Evolutionary conservation across 2,329 filamentous ascomycete species (phyloP), one percentile per base, ranked within the genome.

Genomic region (Diaporthe vaccinii): DNA sequence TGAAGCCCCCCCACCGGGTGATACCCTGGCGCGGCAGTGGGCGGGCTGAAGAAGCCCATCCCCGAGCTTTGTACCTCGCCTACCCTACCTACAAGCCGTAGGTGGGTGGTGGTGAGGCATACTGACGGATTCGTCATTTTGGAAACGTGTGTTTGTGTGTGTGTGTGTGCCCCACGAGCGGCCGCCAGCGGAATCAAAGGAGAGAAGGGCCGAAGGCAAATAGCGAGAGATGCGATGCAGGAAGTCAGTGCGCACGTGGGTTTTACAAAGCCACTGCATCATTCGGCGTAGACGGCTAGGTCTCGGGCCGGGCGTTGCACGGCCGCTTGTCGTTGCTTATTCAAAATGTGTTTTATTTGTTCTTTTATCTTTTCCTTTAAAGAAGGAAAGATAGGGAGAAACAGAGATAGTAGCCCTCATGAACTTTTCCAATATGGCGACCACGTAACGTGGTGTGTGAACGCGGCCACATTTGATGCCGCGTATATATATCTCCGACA

Each of bases 11-110:
- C 34, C 34, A 34, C 34, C 34, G 34, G 34, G 34, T 34, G 34
- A 34, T 34, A 68, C 28, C 65, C 65, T 41, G 41, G 65, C 65
- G 65, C 46, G 65, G 46, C 31, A 68, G 46, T 14, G 17, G 41
- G 41, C 61, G 61, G n/a, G 28, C 31, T 46, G 25, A 31, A 59
- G 41, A 7, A 9, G 17, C 41, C 41, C 41, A 17, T 34, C 34
- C 34, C 41, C 12, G 41, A 12, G 36, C 36, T 36, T 36, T 36
- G 5, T 34, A 44, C 41, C 41, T 44, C 36, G 36, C 14, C 14
- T 15, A 1, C 22, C 17, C 12, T 20, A 31, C 20, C 20, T 58
- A 22, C 31, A 31, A 8, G 36, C 31, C 55, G 20, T n/a, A 58
- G 22, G 57, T 22, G n/a, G 4, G 34, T 39, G 17, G 7, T 20